Evolutionary conservation across 352 stramenopile genomes (phyloP).

Genomic region (Phytophthora palmivora): DNA sequence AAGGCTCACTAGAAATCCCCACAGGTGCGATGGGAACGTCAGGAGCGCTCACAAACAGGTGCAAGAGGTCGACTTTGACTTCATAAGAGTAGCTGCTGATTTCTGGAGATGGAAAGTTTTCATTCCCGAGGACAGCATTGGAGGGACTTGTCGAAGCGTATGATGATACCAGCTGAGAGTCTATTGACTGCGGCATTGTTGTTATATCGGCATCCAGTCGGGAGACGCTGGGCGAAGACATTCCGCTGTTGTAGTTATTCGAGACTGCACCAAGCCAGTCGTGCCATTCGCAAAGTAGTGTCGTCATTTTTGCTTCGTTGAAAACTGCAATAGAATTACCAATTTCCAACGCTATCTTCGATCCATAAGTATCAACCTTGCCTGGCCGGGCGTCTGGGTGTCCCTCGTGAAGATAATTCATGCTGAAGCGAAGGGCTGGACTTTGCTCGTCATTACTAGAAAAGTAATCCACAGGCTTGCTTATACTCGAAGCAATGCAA

Average conservation of each 20-base stretch:
- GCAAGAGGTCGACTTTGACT: slow-evolving; percentile 70
- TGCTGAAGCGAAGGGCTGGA: slow-evolving; percentile 55
- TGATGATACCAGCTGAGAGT: slow-evolving; percentile 38
- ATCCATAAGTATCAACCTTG: slow-evolving; percentile 69
- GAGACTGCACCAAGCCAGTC: slow-evolving; percentile 70
- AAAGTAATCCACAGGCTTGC: slow-evolving; percentile 10
- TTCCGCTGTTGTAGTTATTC: slow-evolving; percentile 42
- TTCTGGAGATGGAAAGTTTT: slow-evolving; percentile 11
- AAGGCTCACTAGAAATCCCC: slow-evolving; percentile 53
- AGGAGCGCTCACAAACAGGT: slow-evolving; percentile 74
- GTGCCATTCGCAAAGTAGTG: slow-evolving; percentile 65
- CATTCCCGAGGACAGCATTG: slow-evolving; percentile 40
- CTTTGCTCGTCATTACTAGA: slow-evolving; percentile 12
- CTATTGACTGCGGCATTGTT: slow-evolving; percentile 23
- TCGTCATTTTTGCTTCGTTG: slow-evolving; percentile 75
- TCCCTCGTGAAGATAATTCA: slow-evolving; percentile 73
- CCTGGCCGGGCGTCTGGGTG: slow-evolving; percentile 64
- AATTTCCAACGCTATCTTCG: slow-evolving; percentile 71
- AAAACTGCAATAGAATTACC: slow-evolving; percentile 78
- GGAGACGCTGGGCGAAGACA: slow-evolving; percentile 24
- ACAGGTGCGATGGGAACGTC: slow-evolving; percentile 38
- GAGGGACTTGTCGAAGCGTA: slow-evolving; percentile 46
- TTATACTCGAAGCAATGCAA: slow-evolving; percentile 84
- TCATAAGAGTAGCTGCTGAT: slow-evolving; percentile 77
- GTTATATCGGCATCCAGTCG: slow-evolving; percentile 29